A percentile compares a stretch with the other conserved stretches of the same genome.
Conservation (phyloP, 2,329 filamentous ascomycete genomes). For the Paraphaeosphaeria minitans region DNA sequence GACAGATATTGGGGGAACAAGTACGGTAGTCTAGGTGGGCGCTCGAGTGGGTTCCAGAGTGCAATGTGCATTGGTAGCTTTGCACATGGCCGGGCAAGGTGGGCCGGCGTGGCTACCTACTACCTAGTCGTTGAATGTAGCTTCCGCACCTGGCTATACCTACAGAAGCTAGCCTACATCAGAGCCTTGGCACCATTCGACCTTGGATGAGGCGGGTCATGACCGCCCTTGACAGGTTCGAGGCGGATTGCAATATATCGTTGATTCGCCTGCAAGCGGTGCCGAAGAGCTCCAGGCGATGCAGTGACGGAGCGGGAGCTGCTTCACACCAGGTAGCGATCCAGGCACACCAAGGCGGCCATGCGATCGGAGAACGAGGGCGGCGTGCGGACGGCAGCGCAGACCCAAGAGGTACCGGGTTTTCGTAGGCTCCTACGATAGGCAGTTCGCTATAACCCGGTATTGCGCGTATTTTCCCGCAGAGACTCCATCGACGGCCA, state of each 20-base stretch:
- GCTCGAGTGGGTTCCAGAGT: slow-evolving; percentile 1
- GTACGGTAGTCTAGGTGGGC: too few species aligned
- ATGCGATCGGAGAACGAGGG: background rate
- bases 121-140: slow-evolving; percentile 14
- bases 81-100: background rate
- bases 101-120: slow-evolving; percentile 2
- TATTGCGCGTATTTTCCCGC: background rate
- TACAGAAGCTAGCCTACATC: background rate
- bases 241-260: slow-evolving; percentile 1
- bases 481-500: background rate
- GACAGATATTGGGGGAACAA: background rate
- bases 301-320: background rate
- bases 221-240: background rate
- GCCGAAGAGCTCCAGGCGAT: background rate
- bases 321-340: slow-evolving; percentile 15
- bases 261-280: slow-evolving; percentile 5
- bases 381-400: slow-evolving; percentile 1
- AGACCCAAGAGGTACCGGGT: slow-evolving; percentile 14
- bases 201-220: background rate
- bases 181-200: slow-evolving; percentile 7
- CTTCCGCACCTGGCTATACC: slow-evolving; percentile 8
- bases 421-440: slow-evolving; percentile 7
- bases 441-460: background rate
- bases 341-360: slow-evolving; percentile 14
- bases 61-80: background rate